Evolutionary conservation across 1,284 basidiomycete species (phyloP).

Genomic region (Marasmius tenuissimus): DNA sequence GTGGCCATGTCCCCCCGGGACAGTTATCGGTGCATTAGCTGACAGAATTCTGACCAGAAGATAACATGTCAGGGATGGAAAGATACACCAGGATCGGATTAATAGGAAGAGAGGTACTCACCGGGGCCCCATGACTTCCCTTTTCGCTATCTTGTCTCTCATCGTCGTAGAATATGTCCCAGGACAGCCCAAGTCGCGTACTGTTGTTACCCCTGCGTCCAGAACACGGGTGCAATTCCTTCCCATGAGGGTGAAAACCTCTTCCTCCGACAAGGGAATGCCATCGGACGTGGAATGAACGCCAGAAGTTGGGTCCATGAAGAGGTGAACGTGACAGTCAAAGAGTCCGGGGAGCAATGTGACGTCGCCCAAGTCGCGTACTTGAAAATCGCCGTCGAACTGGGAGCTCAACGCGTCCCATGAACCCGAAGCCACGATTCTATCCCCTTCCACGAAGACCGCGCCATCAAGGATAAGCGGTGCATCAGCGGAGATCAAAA

Average conservation of each 20-base stretch:
- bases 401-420: constrained; percentile 1
- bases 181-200: constrained; percentile 12
- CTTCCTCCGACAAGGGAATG: neutral
- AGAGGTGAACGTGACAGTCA: constrained; percentile 15
- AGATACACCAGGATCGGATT: neutral
- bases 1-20: constrained; percentile 11
- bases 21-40: constrained; percentile 15
- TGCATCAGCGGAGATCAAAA: constrained; percentile 6
- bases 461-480: constrained; percentile 11
- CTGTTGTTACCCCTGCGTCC: constrained; percentile 14
- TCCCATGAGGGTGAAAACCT: constrained; percentile 5
- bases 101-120: constrained; percentile 4
- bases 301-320: constrained; percentile 11
- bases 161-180: constrained; percentile 9
- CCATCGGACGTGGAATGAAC: constrained; percentile 1
- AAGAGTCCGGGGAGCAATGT: constrained; percentile 14
- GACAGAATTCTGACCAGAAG: constrained; percentile 4
- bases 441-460: constrained; percentile 7
- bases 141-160: constrained; percentile 9
- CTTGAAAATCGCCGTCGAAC: neutral
- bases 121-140: constrained; percentile 11
- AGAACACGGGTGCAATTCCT: constrained; percentile 8
- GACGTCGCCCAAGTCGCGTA: constrained; percentile 10
- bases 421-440: constrained; percentile 7
- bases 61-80: neutral